Conservation (phyloP, 805 yeast species). For the Spathaspora boniae region DNA sequence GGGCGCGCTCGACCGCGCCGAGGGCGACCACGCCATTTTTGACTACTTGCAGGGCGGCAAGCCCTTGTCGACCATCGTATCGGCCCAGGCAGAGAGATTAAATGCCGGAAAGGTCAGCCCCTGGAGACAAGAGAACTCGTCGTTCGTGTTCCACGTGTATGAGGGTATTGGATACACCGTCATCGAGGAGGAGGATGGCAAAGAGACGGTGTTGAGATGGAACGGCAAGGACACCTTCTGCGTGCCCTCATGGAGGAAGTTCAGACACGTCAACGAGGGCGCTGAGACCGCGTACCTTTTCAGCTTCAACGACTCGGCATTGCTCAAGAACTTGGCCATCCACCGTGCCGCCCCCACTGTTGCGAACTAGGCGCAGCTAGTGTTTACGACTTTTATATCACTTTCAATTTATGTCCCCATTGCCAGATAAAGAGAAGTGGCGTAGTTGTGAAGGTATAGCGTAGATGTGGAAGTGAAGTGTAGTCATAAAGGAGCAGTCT, state of each 20-base stretch:
- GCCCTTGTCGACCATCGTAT: conserved; percentile 9
- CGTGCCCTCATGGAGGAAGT: conserved; percentile 11
- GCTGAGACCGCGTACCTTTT: conserved; percentile 10
- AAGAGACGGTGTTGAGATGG: conserved; percentile 10
- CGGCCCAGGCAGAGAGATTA: conserved; percentile 13
- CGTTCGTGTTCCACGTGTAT: conserved; percentile 11
- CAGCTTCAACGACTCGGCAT: conserved; percentile 12
- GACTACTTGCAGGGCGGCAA: conserved; percentile 6
- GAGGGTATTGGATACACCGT: conserved; percentile 10
- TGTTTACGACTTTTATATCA: too few species aligned
- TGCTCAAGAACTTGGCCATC: conserved; percentile 12
- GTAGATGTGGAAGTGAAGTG: too few species aligned
- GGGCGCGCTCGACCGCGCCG: conserved; percentile 7
- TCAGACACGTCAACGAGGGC: conserved; percentile 12
- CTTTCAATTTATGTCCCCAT: too few species aligned
- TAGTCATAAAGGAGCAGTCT: too few species aligned
- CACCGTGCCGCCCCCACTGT: conserved; percentile 8
- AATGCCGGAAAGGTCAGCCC: conserved; percentile 5
- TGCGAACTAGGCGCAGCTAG: too few species aligned
- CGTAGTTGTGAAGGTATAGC: too few species aligned
- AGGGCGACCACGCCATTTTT: conserved; percentile 11
- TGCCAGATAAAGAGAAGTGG: too few species aligned
- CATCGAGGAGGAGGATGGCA: conserved; percentile 7
- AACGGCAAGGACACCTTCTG: conserved; percentile 11
- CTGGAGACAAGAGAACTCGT: conserved; percentile 11